Evolutionary conservation across 768 basidiomycete species (phyloP), one percentile per base, ranked within the genome.

Genomic region (Jaapia argillacea): DNA sequence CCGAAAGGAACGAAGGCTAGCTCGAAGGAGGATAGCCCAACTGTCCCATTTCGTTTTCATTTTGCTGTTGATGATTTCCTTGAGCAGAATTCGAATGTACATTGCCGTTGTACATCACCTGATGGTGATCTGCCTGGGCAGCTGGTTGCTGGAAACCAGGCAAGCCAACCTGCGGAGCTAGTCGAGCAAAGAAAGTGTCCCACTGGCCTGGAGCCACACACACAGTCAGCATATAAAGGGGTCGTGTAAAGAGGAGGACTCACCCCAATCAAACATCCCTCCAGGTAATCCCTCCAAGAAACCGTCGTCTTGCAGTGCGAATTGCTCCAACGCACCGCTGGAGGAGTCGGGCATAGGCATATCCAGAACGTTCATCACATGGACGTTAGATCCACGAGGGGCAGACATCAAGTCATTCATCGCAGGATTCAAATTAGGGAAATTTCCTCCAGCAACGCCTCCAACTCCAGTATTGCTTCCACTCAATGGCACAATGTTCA

Each of bases 181-280:
- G 74, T 39, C 83, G 72, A 27, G 81, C 66, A 59, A 89, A 88
- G 64, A 85, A 88, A 24, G 68, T 77, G 41, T 87, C 85, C 85
- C 85, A 88, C 67, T 86, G 84, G 36, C 77, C 85, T 88, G 56
- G 36, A 49, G 25, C 20, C 23, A 20, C 37, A 16, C 12, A 40
- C 27, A 46, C 42, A 5, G 39, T 35, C 20, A 42, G 23, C 22
- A n/a, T 5, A 39, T 45, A 20, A 36, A 10, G 10, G 16, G 10
- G 31, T 33, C 31, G 10, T 10, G 10, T 33, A 16, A 47, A 41
- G 35, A 20, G 45, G 12, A 43, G 5, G 4, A 68, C 72, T 50
- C 53, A 86, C 85, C 76, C 84, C 85, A 90, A 59, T 89, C 85
- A 61, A 87, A 90, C 85, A 90, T 88, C 16, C 75, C 72, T 3